A percentile compares a stretch with the other conserved stretches of the same genome.
These are phyloP conservation scores for Fusarium longipes DNA, from an alignment of 2,329 filamentous ascomycete species.

Conservation along the genomic window DNA sequence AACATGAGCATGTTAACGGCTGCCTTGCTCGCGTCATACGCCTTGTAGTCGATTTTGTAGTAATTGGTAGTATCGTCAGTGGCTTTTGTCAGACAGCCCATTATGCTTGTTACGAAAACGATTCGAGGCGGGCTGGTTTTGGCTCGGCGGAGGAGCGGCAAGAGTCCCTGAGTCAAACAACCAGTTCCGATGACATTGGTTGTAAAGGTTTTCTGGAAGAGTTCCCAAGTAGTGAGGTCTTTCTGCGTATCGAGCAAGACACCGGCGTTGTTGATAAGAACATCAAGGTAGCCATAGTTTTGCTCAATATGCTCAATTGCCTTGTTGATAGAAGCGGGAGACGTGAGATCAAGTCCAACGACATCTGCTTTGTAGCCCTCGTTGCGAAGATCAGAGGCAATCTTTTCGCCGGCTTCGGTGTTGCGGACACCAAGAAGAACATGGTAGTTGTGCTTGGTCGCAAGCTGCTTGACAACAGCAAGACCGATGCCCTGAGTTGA, in stretches of 20 bases:
- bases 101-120: conserved; percentile 53
- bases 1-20: conserved; percentile 56
- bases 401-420: conserved; percentile 37
- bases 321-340: conserved; percentile 44
- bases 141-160: conserved; percentile 48
- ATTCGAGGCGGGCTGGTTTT: conserved; percentile 48
- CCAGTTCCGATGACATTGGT: conserved; percentile 53
- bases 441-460: conserved; percentile 45
- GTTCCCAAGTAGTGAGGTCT: conserved; percentile 45
- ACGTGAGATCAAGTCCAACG: conserved; percentile 46
- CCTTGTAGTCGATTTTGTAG: conserved; percentile 47
- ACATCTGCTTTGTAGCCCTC: conserved; percentile 42
- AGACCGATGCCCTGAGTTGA: conserved; percentile 42
- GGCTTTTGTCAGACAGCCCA: conserved; percentile 50
- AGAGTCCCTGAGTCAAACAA: conserved; percentile 43
- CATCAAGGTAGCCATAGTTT: conserved; percentile 48
- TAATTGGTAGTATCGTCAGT: conserved; percentile 44
- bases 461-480: conserved; percentile 37
- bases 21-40: conserved; percentile 56
- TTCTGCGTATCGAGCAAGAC: conserved; percentile 44
- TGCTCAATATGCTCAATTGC: conserved; percentile 40
- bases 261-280: conserved; percentile 53
- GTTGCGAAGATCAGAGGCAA: conserved; percentile 40
- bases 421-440: conserved; percentile 52
- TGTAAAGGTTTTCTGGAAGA: conserved; percentile 53